Percentiles rank a stretch among this genome's conserved stretches.
These are phyloP conservation scores for Drechslera avenae DNA, from an alignment of 2,329 filamentous ascomycete species.

Conservation along the genomic window DNA sequence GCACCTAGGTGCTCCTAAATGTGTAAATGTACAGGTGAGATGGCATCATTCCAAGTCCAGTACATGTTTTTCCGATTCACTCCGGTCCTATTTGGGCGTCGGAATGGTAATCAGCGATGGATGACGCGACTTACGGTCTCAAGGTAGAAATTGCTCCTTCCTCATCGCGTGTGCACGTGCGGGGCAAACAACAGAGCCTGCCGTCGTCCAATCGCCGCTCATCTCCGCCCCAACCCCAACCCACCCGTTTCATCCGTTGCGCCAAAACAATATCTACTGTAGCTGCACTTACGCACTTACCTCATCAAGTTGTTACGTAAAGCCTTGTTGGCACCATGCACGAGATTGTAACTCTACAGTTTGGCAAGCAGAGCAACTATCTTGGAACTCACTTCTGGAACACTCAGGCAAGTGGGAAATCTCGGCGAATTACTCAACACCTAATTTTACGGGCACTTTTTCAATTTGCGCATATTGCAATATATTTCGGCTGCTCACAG, in stretches of 20 bases:
- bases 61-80: no score
- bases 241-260: neutral
- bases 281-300: no score
- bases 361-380: conserved; percentile 92
- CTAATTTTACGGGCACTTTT: no score
- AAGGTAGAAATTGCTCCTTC: neutral
- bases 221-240: neutral
- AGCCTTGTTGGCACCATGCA: conserved; percentile 67
- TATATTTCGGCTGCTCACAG: neutral
- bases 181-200: conserved; percentile 21
- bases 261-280: neutral
- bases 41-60: no score
- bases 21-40: neutral
- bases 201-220: conserved; percentile 11
- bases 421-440: neutral
- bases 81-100: no score
- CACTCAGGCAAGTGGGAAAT: conserved; percentile 65
- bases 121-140: neutral
- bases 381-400: conserved; percentile 98
- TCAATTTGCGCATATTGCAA: neutral
- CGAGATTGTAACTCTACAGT: conserved; percentile 91
- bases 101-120: neutral
- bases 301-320: neutral
- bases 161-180: conserved; percentile 33
- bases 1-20: neutral